Evolutionary conservation across 345 rosid species (phyloP).

Genomic region (Acer saccharum): DNA sequence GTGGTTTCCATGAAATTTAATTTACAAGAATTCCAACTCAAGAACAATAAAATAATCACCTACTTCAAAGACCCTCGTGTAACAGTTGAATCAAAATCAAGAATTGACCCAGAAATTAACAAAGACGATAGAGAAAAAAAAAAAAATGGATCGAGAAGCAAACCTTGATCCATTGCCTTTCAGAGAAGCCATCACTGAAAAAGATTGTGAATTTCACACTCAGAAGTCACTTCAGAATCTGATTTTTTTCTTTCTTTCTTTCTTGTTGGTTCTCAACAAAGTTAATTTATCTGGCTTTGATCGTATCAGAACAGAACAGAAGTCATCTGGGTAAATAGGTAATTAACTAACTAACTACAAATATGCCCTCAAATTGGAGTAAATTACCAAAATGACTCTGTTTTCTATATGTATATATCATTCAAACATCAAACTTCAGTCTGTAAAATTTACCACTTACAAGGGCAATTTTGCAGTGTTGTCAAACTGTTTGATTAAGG

Average conservation of each 20-base stretch:
- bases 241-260: neutral
- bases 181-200: slow-evolving; percentile 32
- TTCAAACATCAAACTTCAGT: neutral
- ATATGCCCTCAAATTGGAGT: neutral
- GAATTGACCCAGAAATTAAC: neutral
- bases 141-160: neutral
- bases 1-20: neutral
- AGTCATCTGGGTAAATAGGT: neutral
- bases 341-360: too few relatives aligned
- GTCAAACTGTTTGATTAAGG: neutral
- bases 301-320: neutral
- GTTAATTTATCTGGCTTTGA: too few relatives aligned
- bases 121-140: too few relatives aligned
- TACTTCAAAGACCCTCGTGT: neutral
- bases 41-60: neutral
- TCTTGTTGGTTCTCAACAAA: neutral
- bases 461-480: neutral
- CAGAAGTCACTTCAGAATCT: neutral
- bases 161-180: slow-evolving; percentile 78
- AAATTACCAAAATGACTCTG: neutral
- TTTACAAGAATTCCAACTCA: neutral
- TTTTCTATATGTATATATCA: too few relatives aligned
- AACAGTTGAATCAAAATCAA: neutral
- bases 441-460: neutral
- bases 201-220: neutral